Percentiles rank a stretch among this genome's conserved stretches.
Evolutionary conservation across 495 filamentous ascomycete species (phyloP).

Genomic region (Penicillium pulvis): DNA sequence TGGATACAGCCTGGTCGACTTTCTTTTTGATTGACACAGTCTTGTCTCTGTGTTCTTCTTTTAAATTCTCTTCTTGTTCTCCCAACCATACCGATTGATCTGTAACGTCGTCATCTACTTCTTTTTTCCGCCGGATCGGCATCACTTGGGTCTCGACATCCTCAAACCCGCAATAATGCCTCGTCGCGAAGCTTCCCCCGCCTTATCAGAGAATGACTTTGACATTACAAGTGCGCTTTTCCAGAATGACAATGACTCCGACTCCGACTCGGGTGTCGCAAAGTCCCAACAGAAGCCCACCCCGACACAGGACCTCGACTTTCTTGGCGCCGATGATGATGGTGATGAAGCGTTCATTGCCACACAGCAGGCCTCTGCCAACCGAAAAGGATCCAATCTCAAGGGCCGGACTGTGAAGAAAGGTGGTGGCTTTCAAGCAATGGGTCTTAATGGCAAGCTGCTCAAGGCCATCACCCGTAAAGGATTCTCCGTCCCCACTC

Average conservation of each 20-base stretch:
- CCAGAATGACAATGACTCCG: conserved; percentile 56
- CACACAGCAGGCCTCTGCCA: conserved; percentile 76
- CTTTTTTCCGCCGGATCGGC: conserved; percentile 1
- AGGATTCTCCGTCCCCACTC: conserved; percentile 93
- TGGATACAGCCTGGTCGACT: background rate
- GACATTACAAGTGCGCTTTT: conserved; percentile 87
- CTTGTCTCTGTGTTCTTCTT: background rate
- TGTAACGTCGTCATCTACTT: background rate
- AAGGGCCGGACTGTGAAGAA: conserved; percentile 90
- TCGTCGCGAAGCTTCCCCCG: conserved; percentile 73
- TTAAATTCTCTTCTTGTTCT: conserved; percentile 4
- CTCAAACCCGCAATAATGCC: conserved; percentile 42
- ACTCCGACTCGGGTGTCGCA: conserved; percentile 33
- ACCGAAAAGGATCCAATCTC: conserved; percentile 77
- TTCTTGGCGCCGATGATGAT: conserved; percentile 57
- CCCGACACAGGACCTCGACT: conserved; percentile 45
- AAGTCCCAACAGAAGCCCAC: conserved; percentile 35
- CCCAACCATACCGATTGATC: background rate
- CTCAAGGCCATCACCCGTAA: conserved; percentile 89
- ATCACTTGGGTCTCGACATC: background rate
- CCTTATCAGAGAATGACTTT: conserved; percentile 84
- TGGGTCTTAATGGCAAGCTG: conserved; percentile 84
- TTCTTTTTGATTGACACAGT: background rate
- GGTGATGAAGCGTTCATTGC: conserved; percentile 90
- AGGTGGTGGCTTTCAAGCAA: conserved; percentile 92